Base-by-base conservation (phyloP, 129 eudicot species). In the Sambucus nigra region DNA sequence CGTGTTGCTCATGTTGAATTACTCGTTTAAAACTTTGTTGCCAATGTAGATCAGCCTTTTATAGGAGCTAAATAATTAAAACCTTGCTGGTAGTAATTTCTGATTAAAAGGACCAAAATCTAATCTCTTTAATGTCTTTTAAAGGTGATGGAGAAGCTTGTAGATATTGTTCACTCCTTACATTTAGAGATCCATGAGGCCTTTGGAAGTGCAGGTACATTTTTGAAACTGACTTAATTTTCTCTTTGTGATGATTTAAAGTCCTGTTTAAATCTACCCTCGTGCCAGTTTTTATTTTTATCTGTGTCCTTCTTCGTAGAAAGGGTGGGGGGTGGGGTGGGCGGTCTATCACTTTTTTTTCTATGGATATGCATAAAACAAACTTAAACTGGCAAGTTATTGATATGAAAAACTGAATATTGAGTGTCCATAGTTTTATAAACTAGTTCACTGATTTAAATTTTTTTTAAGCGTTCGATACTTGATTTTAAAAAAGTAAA, bases 121-220 rank as follows among this genome's bases (percentile, higher is more conserved):
- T 64, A 39, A 38, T 27, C 20, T 52, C 22, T 49, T 53, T 61
- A 22, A 26, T 15, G n/a, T 59, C 53, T 59, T 70, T 66, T 51
- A 39, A 60, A 86, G 98, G 98, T 89, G 60, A 89, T 85, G 98
- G 98, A 89, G 81, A 88, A 89, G 72, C 95, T 89, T 54, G 98
- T 89, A 18, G 98, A 89, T 64, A 79, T 89, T 55, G 98, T 89
- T 19, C 98, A 85, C 58, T 89, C 63, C 69, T 77, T 89, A 49
- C 81, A 89, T 82, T 69, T 77, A 76, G 98, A 89, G 82, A 89
- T 89, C 68, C 88, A 68, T 69, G 70, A 82, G 31, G 94, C 93
- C 53, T 89, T 89, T 65, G 98, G 88, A 48, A 51, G 54, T 74
- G 77, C 80, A 63, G 98, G 98, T 89, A 80, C 70, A 65, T 50